Conservation (phyloP, 768 basidiomycete species). For the Myochromella boudieri region DNA sequence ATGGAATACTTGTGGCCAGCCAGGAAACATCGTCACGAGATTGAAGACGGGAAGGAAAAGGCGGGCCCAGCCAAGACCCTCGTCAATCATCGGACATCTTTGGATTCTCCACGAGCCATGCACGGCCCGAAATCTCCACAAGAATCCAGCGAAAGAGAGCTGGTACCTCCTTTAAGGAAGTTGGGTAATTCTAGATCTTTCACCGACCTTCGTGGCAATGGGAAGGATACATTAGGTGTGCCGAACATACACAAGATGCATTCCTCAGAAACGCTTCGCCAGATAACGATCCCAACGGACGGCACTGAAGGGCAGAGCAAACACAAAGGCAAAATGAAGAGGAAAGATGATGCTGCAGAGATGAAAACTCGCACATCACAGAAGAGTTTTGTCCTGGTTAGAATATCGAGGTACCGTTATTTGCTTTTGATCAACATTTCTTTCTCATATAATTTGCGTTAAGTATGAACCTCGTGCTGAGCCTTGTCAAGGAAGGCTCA, state of each 20-base stretch:
- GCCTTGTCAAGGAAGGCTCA: slow-evolving; percentile 80
- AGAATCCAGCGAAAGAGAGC: slow-evolving; percentile 13
- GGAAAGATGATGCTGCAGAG: slow-evolving; percentile 62
- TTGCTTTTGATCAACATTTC: slow-evolving; percentile 18
- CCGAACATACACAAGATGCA: slow-evolving; percentile 35
- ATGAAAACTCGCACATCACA: slow-evolving; percentile 80
- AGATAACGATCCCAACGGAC: slow-evolving; percentile 13
- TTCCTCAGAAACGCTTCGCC: slow-evolving; percentile 38
- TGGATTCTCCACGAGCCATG: slow-evolving; percentile 48
- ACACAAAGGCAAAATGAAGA: slow-evolving; percentile 11
- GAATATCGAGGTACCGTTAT: slow-evolving; percentile 60
- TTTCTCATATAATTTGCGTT: not conserved
- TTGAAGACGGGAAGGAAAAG: slow-evolving; percentile 19
- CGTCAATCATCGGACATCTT: slow-evolving; percentile 36
- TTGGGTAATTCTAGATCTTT: slow-evolving; percentile 67
- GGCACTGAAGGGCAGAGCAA: slow-evolving; percentile 14
- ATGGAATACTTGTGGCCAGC: slow-evolving; percentile 89
- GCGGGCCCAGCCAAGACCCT: slow-evolving; percentile 15
- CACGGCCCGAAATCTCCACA: slow-evolving; percentile 16
- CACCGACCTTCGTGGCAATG: slow-evolving; percentile 58
- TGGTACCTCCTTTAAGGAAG: slow-evolving; percentile 45
- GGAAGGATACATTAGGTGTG: slow-evolving; percentile 21
- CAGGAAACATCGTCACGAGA: slow-evolving; percentile 41
- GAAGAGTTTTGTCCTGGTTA: slow-evolving; percentile 82
- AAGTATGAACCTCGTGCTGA: slow-evolving; percentile 72